A percentile compares a stretch with the other conserved stretches of the same genome.
Conservation (phyloP, 306 rosid genomes). For the Herpetospermum pedunculosum region DNA sequence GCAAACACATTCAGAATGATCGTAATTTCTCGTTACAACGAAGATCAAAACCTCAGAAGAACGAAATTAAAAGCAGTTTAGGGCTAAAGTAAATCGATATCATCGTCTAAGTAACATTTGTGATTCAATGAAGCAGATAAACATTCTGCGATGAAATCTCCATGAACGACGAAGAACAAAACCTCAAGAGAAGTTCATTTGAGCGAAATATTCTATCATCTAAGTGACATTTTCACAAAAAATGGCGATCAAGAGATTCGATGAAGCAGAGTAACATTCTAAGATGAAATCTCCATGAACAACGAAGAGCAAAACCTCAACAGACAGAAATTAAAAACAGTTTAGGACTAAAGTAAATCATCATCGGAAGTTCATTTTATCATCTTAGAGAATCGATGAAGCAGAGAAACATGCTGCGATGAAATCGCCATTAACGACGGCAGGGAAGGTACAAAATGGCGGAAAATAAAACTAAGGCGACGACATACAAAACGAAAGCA, state of each 20-base stretch:
- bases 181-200: too few relatives aligned
- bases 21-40: neutral
- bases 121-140: too few relatives aligned
- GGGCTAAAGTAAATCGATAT: neutral
- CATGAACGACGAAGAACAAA: too few relatives aligned
- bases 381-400: neutral
- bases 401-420: neutral
- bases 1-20: neutral
- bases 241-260: neutral
- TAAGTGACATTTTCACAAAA: neutral
- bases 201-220: neutral
- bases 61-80: neutral
- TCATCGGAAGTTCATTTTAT: too few relatives aligned
- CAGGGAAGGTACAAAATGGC: neutral
- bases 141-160: too few relatives aligned
- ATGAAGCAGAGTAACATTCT: neutral
- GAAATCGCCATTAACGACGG: neutral
- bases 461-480: neutral
- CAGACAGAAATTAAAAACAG: too few relatives aligned
- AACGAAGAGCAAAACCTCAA: too few relatives aligned
- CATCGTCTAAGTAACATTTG: too few relatives aligned
- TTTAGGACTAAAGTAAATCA: too few relatives aligned
- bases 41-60: neutral
- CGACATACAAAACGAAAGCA: neutral
- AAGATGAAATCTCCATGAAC: neutral